phyloP scores from a whole-genome alignment of 2,329 filamentous ascomycete genomes.

The Achaetomium macrosporum region DNA sequence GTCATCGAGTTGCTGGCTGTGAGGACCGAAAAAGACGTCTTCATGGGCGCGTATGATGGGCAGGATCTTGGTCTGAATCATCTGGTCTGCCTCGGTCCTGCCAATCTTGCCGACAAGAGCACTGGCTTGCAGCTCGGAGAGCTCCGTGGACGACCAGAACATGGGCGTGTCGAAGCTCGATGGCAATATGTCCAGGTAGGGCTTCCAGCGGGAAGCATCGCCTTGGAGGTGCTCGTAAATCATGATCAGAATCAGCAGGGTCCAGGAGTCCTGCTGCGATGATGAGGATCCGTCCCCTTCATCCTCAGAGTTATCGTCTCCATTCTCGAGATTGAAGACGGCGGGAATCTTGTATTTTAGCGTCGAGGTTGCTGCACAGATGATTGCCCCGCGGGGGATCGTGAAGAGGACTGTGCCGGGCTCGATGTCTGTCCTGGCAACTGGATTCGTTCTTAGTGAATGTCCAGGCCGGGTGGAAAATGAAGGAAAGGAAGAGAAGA shows the following conservation, averaged over 20 bases:
- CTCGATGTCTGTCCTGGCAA: conserved; percentile 63
- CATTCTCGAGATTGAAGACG: conserved; percentile 38
- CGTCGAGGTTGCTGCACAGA: conserved; percentile 67
- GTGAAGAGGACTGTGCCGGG: conserved; percentile 75
- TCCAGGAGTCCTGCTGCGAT: conserved; percentile 45
- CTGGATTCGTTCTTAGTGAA: conserved; percentile 37
- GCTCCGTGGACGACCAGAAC: conserved; percentile 73
- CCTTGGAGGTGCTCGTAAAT: conserved; percentile 65
- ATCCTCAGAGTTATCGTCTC: conserved; percentile 34
- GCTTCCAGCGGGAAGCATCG: conserved; percentile 61
- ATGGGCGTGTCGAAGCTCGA: conserved; percentile 73
- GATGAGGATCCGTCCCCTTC: conserved; percentile 29
- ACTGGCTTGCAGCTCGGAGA: conserved; percentile 69
- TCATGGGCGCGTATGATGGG: conserved; percentile 44
- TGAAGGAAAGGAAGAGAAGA: neutral
- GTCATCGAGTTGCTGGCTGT: conserved; percentile 34
- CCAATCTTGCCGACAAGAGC: conserved; percentile 73
- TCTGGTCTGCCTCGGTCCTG: conserved; percentile 61
- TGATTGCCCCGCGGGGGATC: conserved; percentile 65
- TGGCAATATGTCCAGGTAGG: conserved; percentile 73
- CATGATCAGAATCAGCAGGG: conserved; percentile 66
- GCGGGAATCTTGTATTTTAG: conserved; percentile 53
- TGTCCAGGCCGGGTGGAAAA: neutral
- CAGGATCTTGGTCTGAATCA: conserved; percentile 54
- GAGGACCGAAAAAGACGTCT: conserved; percentile 39